Evolutionary conservation across 768 basidiomycete species (phyloP), one percentile per base, ranked within the genome.

Genomic region (Paxillus rubicundulus): DNA sequence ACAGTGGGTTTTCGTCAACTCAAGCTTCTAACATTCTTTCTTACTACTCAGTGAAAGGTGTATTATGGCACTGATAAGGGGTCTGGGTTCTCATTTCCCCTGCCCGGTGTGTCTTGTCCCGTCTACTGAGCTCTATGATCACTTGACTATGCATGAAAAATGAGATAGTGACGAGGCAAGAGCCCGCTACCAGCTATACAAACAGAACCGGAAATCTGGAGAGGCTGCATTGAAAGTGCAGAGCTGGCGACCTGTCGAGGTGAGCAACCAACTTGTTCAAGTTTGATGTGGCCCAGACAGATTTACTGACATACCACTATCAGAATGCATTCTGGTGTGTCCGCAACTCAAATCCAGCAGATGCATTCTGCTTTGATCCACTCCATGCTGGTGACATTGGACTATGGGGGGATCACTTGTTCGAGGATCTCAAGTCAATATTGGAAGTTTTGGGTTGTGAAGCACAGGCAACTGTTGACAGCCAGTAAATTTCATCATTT

Each of bases 91-190:
- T 34, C 30, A 50, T 2, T 69, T 53, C 47, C 74, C 73, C 4
- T 76, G 74, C 48, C 72, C 72, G 1, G 52, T 72, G 0, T 77
- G 74, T 52, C 51, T 70, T 1, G 69, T 75, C 5, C 69, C 69
- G 2, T 39, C 50, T 0, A 59, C 62, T 0, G 45, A 68, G 5
- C 63, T 62, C 2, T 46, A 56, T 1, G 54, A 69, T 47, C 51
- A 68, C 1, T 46, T 14, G 51, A 3, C 40, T 20, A 24, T 41
- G 46, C 2, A 42, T 61, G 7, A 58, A 65, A 4, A 68, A 66
- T 2, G 21, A n/a, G 10, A 10, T 9, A 52, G 9, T 8, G 18
- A 7, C 17, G 17, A 58, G 28, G 66, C 61, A 8, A 58, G 55
- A 12, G 21, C 28, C 10, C 10, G 32, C 32, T 32, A 9, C 1